Evolutionary conservation across 2,329 filamentous ascomycete species (phyloP), one percentile per base, ranked within the genome.

Genomic region (Raffaelea ambrosiae): DNA sequence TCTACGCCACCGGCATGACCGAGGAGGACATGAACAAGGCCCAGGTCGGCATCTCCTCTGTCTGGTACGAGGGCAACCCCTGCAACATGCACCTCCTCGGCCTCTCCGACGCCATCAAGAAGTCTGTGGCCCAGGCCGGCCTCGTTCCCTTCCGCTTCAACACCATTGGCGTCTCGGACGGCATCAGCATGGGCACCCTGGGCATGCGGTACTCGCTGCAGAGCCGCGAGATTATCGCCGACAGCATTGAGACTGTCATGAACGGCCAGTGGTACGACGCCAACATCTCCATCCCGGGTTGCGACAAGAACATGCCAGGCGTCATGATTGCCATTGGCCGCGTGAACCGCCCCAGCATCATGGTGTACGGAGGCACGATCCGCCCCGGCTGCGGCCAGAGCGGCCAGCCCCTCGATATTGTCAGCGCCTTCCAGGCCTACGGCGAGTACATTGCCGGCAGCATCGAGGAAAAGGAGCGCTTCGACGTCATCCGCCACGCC

Each of bases 291-390:
- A 86, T 98, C 59, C 93, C 93, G 14, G 93, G 93, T 43, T 98
- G 93, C 69, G 93, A 98, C 77, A 98, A 98, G 81, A 98, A 98
- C 72, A 97, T 98, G 93, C 89, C 89, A 1, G 87, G 87, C 66
- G 87, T 93, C 13, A 71, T 89, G 59, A 93, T 93, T 61, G 93
- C 90, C 48, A 96, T 96, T 87, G 91, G 89, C 35, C 81, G 93
- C 57, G 82, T 96, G 56, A 97, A 98, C 73, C 76, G 93, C 42
- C 93, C 93, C 26, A 89, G 87, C 58, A 75, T 98, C 63, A 98
- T 98, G 93, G 87, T 98, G 26, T 98, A 98, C 62, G 93, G 93
- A 57, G 93, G 93, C 43, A 89, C 87, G 39, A 98, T 97, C 64
- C 83, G 86, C 63, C 88, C 93, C 35, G 93, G 93, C 42, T 96